Evolutionary conservation across 2,329 filamentous ascomycete genomes (phyloP), one percentile per base, ranked within the genome.

Genomic region (Catunica adiposa): DNA sequence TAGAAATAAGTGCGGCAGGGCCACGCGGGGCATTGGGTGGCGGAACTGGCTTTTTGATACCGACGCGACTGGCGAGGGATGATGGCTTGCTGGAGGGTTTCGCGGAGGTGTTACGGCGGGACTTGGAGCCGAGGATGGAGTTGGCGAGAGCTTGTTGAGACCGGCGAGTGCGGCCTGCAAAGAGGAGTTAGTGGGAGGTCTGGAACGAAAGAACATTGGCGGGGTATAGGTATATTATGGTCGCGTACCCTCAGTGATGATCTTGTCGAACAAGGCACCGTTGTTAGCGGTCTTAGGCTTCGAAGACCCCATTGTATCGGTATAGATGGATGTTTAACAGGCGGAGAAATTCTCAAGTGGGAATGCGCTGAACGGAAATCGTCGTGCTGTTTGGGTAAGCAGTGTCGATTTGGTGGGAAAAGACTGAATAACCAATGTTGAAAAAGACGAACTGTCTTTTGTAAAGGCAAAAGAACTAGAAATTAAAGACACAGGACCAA

Each of bases 121-220:
- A 77, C 60, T 69, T 72, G 61, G 78, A 78, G 62, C 48, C 9
- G 8, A 89, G 82, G 64, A 89, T 86, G 64, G 78, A 74, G 62
- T 84, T 75, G 31, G 85, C 85, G n/a, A 88, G 76, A 2, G 71
- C 74, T 64, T 86, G 79, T 62, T 34, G 29, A 11, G 84, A 82
- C 70, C 80, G 82, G 70, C 84, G 84, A 65, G 80, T 79, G 59
- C 84, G 82, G 59, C 74, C 79, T 80, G 62, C 40, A 31, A 26
- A 20, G 11, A 25, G 44, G n/a, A 29, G 11, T 31, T 51, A 29
- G 48, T 20, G 51, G 50, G n/a, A 29, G 44, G 22, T 42, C 34
- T n/a, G 44, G 44, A 4, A 20, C 8, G 20, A 38, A 38, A 38
- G n/a, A 2, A 3, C 20, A 44, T 44, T 22, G 20, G 22, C 4